Percentiles rank a stretch among this genome's conserved stretches.
These are phyloP conservation scores for Fulvia fulva DNA, from an alignment of 2,329 filamentous ascomycete genomes.

Conservation along the genomic window DNA sequence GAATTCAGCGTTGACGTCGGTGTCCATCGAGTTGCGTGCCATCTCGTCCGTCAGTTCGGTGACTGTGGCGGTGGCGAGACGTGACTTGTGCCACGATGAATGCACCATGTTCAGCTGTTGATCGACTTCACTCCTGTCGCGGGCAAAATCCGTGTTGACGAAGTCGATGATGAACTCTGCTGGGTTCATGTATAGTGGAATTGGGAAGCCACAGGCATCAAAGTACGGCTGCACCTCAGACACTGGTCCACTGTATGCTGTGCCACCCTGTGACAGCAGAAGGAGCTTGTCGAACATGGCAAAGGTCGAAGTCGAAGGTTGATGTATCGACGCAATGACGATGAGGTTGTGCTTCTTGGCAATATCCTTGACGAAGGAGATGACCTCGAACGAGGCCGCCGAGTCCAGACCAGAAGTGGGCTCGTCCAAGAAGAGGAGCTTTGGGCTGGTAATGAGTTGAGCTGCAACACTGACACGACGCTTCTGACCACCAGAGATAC, in stretches of 20 bases:
- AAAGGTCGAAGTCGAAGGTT: constrained; percentile 76
- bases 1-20: constrained; percentile 28
- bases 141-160: constrained; percentile 71
- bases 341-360: constrained; percentile 68
- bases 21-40: constrained; percentile 33
- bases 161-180: constrained; percentile 77
- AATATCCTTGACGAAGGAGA: constrained; percentile 65
- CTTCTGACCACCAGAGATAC: constrained; percentile 82
- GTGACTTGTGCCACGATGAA: constrained; percentile 52
- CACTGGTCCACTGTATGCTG: constrained; percentile 69
- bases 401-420: constrained; percentile 82
- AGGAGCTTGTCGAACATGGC: constrained; percentile 75
- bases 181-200: constrained; percentile 70
- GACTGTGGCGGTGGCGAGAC: constrained; percentile 35
- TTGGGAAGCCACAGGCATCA: constrained; percentile 53
- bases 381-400: constrained; percentile 69
- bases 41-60: constrained; percentile 34
- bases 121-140: constrained; percentile 46
- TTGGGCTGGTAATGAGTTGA: constrained; percentile 75
- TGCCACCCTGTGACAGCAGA: constrained; percentile 66
- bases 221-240: constrained; percentile 60
- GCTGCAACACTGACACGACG: constrained; percentile 73
- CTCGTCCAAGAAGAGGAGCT: constrained; percentile 78
- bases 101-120: constrained; percentile 53
- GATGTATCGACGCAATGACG: constrained; percentile 78